phyloP scores from a whole-genome alignment of 192 early-diverging fungal genomes.

The Coemansia interrupta region DNA sequence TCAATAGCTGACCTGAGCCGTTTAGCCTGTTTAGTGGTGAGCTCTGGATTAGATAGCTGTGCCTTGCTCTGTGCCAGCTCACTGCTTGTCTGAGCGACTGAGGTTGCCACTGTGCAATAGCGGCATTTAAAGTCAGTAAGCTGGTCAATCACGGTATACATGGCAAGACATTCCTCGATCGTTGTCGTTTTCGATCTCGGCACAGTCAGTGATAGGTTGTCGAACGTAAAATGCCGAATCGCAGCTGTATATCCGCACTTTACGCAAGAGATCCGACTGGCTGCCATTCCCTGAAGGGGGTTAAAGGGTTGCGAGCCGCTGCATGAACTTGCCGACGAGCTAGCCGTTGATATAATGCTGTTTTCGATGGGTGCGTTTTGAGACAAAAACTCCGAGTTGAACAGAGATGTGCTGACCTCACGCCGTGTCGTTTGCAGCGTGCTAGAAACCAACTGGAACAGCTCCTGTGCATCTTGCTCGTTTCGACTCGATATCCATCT shows the following conservation, averaged over 20 bases:
- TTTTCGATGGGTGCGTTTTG: constrained; percentile 22
- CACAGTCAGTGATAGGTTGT: constrained; percentile 64
- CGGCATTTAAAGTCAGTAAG: constrained; percentile 67
- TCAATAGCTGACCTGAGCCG: background rate
- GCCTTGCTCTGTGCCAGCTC: constrained; percentile 7
- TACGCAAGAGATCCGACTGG: constrained; percentile 66
- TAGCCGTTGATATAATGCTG: constrained; percentile 24
- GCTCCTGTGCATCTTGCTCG: constrained; percentile 64
- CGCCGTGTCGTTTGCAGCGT: constrained; percentile 32
- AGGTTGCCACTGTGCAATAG: constrained; percentile 57
- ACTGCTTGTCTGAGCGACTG: constrained; percentile 26
- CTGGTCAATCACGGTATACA: constrained; percentile 64
- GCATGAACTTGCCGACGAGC: background rate
- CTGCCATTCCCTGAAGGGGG: constrained; percentile 57
- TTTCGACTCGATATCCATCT: constrained; percentile 54
- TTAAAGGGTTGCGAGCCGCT: constrained; percentile 24
- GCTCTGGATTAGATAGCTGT: too few relatives aligned
- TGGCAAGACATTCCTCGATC: constrained; percentile 61
- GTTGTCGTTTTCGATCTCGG: constrained; percentile 53
- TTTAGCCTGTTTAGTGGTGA: background rate
- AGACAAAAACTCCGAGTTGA: constrained; percentile 30
- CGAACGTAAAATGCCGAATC: constrained; percentile 69
- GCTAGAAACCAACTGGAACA: constrained; percentile 58
- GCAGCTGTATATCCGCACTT: constrained; percentile 72
- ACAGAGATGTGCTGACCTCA: constrained; percentile 29